Base-by-base conservation (phyloP, 495 filamentous ascomycete species). In the Bacidia rubella region DNA sequence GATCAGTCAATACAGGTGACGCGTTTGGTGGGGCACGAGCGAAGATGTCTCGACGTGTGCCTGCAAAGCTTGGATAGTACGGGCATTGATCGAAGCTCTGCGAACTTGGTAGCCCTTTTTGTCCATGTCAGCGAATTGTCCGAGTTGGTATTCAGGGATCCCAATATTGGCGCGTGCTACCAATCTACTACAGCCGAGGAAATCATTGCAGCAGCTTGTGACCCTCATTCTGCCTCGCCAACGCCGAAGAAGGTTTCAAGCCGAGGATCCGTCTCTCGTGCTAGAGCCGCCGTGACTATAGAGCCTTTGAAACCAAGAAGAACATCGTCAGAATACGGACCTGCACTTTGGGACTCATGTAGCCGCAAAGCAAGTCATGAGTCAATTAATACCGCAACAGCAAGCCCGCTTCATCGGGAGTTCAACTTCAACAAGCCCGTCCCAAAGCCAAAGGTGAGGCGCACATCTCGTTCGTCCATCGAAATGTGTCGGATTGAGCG, bases 401-500 rank as follows among this genome's bases (percentile, higher is more conserved):
- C n/a, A 0, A 32, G 25, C 19, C 25, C 47, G 11, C 11, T 35
- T n/a, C 25, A 35, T 19, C 47, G 22, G 7, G 47, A 50, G 19
- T 50, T 50, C 25, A 50, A 50, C 38, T 38, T 50, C 23, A 29
- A 35, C 15, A 21, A 25, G 24, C 32, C 47, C 2, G 47, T 50
- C 23, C 25, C 32, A 5, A 10, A 20, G 15, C 38, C 20, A 25
- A 29, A 20, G 38, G 25, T 24, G 3, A 23, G 32, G 38, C 52
- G 47, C 17, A 24, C 41, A 1, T 52, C 56, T 23, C 52, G 42
- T 15, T 35, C 51, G 9, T 45, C 41, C 12, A 49, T 32, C 4
- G 56, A 58, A 12, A 44, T 58, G 0, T 51, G 45, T 17, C 56
- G 52, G 3, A 58, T 58, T 24, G 56, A 58, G 43, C 47, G 48